Base-by-base conservation (phyloP, 2,329 filamentous ascomycete species). In the Ophiocordyceps sinensis region DNA sequence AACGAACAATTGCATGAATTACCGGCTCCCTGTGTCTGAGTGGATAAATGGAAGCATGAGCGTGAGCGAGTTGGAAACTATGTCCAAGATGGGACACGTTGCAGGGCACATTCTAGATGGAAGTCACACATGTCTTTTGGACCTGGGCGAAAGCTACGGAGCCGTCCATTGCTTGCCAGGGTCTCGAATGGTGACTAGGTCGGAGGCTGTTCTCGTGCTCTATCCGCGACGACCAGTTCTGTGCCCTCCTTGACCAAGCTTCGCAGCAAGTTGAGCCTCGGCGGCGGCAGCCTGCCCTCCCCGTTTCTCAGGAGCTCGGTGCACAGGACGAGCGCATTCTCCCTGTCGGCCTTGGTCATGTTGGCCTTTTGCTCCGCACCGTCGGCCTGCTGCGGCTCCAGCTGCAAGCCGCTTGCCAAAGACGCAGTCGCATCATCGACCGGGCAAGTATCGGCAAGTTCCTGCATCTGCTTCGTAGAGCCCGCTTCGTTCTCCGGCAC, bases 251-350 rank as follows among this genome's bases (percentile, higher is more conserved):
- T 64, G 36, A 79, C 50, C 32, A 77, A 53, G 39, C 63, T 61
- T 43, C 68, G 63, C 43, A 78, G 64, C n/a, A 63, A 51, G 13
- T 49, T 54, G 37, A 55, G 54, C 26, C 62, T 60, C 44, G 58
- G 52, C 2, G 61, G 47, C 1, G 65, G 54, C 47, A 76, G 50
- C 7, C 62, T 58, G 1, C 58, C 53, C 0, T 62, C 58, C 15
- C 62, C 60, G 36, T 61, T 63, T 49, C 64, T 66, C 34, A 77
- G 49, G 41, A 81, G 49, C 54, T 78, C 70, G 2, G 67, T 67
- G 4, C 77, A 64, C 43, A 81, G 54, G 1, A 80, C 71, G 19
- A 81, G 56, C 0, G 67, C 73, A 45, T 81, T 81, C 53, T 79
- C 75, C 9, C 74, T 64, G 49, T 80, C 75, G 6, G 73, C 61